phyloP scores from a whole-genome alignment of 129 eudicot genomes.

The Scalesia atractyloides region DNA sequence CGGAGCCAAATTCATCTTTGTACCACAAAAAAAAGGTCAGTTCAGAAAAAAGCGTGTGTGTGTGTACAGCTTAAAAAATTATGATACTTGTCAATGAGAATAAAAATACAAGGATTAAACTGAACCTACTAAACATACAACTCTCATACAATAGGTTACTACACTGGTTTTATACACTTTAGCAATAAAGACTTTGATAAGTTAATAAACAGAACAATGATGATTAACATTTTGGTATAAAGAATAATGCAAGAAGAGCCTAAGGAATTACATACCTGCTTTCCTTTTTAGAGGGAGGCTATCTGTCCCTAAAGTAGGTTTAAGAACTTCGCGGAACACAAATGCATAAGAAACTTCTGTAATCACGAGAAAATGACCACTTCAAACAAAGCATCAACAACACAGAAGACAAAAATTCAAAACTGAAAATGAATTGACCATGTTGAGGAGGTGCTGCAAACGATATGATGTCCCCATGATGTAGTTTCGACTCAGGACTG shows the following conservation, averaged over 20 bases:
- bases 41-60: conserved; percentile 8
- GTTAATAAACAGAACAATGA: conserved; percentile 13
- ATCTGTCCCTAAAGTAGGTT: conserved; percentile 42
- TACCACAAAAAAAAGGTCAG: conserved; percentile 18
- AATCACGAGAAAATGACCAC: conserved; percentile 10
- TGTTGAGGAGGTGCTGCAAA: conserved; percentile 80
- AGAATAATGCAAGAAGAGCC: neutral
- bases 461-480: conserved; percentile 90
- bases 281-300: conserved; percentile 60
- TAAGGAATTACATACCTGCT: conserved; percentile 53
- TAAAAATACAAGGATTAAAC: conserved; percentile 1
- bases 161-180: no score
- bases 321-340: conserved; percentile 81
- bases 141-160: neutral
- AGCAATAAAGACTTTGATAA: neutral
- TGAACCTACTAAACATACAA: conserved; percentile 16
- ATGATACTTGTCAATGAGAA: neutral
- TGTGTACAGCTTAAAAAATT: neutral
- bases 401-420: neutral
- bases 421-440: conserved; percentile 44
- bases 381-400: conserved; percentile 6
- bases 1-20: conserved; percentile 60
- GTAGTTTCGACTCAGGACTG: conserved; percentile 64
- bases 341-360: conserved; percentile 86
- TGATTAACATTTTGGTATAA: neutral